Conservation (phyloP, 164 flowering plant species). For the Magnolia changhungtana region DNA sequence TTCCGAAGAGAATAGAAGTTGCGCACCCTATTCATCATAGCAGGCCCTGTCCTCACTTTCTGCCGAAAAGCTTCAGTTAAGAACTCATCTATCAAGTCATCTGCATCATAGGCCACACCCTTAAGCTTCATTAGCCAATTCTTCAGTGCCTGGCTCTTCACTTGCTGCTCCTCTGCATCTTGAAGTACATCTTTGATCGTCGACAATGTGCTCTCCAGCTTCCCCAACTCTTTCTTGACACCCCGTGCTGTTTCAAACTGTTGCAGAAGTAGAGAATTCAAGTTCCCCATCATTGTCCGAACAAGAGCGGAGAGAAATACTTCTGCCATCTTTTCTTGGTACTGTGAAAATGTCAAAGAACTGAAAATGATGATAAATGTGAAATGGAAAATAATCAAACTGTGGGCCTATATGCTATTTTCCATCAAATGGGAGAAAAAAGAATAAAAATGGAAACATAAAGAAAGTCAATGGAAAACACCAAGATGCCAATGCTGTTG, state of each 20-base stretch:
- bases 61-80: background rate
- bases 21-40: conserved; percentile 2
- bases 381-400: too few species aligned
- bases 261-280: background rate
- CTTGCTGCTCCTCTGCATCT: background rate
- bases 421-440: too few species aligned
- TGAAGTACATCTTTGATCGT: background rate
- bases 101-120: background rate
- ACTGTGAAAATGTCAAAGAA: background rate
- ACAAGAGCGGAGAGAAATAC: background rate
- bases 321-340: background rate
- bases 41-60: too few species aligned
- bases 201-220: background rate
- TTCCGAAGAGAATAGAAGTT: background rate
- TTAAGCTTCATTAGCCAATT: background rate
- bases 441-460: too few species aligned
- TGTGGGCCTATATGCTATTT: too few species aligned
- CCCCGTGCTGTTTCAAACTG: background rate
- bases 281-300: background rate
- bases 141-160: background rate
- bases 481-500: too few species aligned
- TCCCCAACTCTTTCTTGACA: background rate
- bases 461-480: too few species aligned
- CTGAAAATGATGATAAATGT: too few species aligned
- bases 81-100: background rate